These are phyloP conservation scores for Pseudocohnilembus persalinus DNA, from an alignment of 169 alveolate species.

Conservation along the genomic window DNA sequence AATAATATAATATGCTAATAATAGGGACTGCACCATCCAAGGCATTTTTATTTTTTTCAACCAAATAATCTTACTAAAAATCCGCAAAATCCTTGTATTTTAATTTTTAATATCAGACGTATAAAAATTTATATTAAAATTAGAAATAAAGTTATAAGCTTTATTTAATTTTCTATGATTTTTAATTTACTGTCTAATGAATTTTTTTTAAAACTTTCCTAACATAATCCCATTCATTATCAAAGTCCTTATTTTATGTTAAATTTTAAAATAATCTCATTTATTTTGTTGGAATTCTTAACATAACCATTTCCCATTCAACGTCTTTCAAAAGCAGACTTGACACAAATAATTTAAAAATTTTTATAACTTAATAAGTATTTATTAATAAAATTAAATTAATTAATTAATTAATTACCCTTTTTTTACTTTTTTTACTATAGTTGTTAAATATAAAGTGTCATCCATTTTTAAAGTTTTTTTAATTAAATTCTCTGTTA, in stretches of 20 bases:
- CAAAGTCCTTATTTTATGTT: neutral
- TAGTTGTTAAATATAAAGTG: neutral
- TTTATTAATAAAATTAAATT: too few relatives aligned
- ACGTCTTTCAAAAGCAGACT: too few relatives aligned
- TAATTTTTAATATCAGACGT: too few relatives aligned
- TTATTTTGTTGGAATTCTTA: neutral
- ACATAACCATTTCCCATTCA: neutral
- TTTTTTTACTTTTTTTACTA: neutral
- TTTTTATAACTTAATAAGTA: too few relatives aligned
- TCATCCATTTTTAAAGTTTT: neutral
- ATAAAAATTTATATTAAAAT: too few relatives aligned
- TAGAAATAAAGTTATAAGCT: neutral
- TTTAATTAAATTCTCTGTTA: neutral
- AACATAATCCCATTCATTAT: neutral
- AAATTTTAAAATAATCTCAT: neutral
- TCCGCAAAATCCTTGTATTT: neutral
- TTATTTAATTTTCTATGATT: neutral
- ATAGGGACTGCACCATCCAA: neutral
- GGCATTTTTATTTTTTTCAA: neutral
- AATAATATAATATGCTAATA: too few relatives aligned
- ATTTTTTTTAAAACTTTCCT: neutral
- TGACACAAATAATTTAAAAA: too few relatives aligned
- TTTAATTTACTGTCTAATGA: neutral
- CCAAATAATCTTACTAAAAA: neutral
- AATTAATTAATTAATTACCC: neutral